Base-by-base conservation (phyloP, 1,139 yeast species). In the Suhomyces atakaporum region DNA sequence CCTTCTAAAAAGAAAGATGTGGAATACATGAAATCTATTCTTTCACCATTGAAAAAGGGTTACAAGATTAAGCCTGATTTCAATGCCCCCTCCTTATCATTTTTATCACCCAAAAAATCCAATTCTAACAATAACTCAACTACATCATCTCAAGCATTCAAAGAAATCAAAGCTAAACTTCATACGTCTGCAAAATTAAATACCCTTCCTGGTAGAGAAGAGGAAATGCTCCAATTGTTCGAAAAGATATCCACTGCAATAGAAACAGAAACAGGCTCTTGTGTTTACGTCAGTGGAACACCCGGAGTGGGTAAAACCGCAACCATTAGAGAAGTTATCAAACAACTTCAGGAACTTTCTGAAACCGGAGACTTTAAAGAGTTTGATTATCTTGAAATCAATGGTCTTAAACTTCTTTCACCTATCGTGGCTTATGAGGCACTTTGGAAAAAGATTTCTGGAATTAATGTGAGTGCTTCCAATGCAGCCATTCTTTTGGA, bases 261-360 rank as follows among this genome's bases (percentile, higher is more conserved):
- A 22, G 73, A 74, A 36, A 75, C 83, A 12, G 77, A 77, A 29
- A 75, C 84, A 1, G 97, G 98, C 0, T 77, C 92, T 13, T 87
- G 96, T 51, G 64, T 92, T 5, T 92, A 90, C 53, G 81, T 92
- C 5, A 87, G 96, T 60, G 99, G 99, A 2, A 89, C 97, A 0
- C 98, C 99, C 0, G 99, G 99, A 8, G 90, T 95, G 4, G 99
- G 99, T 10, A 92, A 92, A 57, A 92, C 99, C 0, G 95, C 95
- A 5, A 92, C 97, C 0, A 82, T 92, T 3, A 66, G 95, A 40
- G 96, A 89, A 51, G 97, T 86, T 0, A 75, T 94, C 29, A 72
- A 76, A 18, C 89, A 84, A 50, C 63, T 92, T 37, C 71, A 66
- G 42, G 72, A 63, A 20, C 60, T 73, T 7, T 66, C 66, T 5